Conservation (phyloP, 2,329 filamentous ascomycete species). For the Fusarium sp. region DNA sequence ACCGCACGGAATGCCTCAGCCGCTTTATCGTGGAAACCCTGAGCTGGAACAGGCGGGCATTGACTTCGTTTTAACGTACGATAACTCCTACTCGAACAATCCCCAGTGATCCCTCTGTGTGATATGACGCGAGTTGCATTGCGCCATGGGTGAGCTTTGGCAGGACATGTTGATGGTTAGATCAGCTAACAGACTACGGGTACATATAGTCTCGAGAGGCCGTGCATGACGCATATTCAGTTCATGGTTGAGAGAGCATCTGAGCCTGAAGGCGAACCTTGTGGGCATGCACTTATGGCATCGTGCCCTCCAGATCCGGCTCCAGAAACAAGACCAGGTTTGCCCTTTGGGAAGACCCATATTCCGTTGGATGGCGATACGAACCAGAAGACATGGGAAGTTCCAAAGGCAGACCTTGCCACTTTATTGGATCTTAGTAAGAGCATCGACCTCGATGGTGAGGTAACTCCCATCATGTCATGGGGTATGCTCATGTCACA, state of each 20-base stretch:
- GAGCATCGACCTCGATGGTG: constrained; percentile 83
- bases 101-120: constrained; percentile 71
- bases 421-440: constrained; percentile 87
- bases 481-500: constrained; percentile 84
- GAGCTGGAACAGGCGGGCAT: constrained; percentile 87
- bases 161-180: constrained; percentile 30
- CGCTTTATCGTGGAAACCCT: constrained; percentile 53
- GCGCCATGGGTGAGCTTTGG: constrained; percentile 34
- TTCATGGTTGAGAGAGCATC: constrained; percentile 72
- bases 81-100: constrained; percentile 66
- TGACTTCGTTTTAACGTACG: constrained; percentile 93
- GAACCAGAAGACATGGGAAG: constrained; percentile 80
- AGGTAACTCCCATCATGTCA: constrained; percentile 95
- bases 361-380: constrained; percentile 44
- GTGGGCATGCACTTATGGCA: constrained; percentile 93
- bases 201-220: constrained; percentile 80
- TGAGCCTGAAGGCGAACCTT: constrained; percentile 72
- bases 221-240: constrained; percentile 91
- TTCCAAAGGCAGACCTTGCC: constrained; percentile 78
- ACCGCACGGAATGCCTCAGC: constrained; percentile 41
- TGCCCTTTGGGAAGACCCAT: constrained; percentile 62
- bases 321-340: constrained; percentile 57
- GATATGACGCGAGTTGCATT: constrained; percentile 43
- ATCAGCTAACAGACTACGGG: constrained; percentile 56
- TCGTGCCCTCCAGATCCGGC: constrained; percentile 80